Conservation (phyloP, 2,329 filamentous ascomycete genomes). For the Emergomyces pasteurianus region DNA sequence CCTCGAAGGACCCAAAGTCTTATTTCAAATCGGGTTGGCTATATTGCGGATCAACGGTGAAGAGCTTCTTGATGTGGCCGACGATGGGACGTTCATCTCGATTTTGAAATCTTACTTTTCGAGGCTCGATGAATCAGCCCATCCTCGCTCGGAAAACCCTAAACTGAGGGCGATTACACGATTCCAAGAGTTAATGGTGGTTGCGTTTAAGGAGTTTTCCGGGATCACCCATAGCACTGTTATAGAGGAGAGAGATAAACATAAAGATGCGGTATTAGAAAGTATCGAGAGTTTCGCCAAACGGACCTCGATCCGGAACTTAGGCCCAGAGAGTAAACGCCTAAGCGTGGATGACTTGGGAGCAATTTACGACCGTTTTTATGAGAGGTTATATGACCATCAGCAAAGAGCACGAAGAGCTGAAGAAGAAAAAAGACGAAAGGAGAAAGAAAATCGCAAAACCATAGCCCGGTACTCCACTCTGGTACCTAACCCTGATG, state of each 20-base stretch:
- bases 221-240: conserved; percentile 90
- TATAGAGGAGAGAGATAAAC: conserved; percentile 75
- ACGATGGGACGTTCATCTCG: conserved; percentile 94
- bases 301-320: conserved; percentile 86
- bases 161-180: conserved; percentile 88
- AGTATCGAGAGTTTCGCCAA: conserved; percentile 98
- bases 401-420: conserved; percentile 70
- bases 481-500: conserved; percentile 39
- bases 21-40: conserved; percentile 95
- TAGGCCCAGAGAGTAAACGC: conserved; percentile 91
- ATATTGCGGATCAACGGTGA: conserved; percentile 96
- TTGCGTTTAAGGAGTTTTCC: conserved; percentile 96
- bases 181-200: conserved; percentile 98
- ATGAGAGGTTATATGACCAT: conserved; percentile 79
- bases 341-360: conserved; percentile 76
- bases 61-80: conserved; percentile 80
- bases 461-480: conserved; percentile 27
- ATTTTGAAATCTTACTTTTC: conserved; percentile 92
- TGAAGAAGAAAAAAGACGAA: conserved; percentile 58
- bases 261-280: conserved; percentile 86
- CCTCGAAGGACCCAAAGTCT: conserved; percentile 88
- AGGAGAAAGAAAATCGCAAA: conserved; percentile 46
- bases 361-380: conserved; percentile 88
- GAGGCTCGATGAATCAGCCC: conserved; percentile 84
- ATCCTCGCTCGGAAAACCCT: conserved; percentile 88